A percentile compares a stretch with the other conserved stretches of the same genome.
Conservation (phyloP, 1,284 basidiomycete genomes). For the Anthracocystis walkeri region DNA sequence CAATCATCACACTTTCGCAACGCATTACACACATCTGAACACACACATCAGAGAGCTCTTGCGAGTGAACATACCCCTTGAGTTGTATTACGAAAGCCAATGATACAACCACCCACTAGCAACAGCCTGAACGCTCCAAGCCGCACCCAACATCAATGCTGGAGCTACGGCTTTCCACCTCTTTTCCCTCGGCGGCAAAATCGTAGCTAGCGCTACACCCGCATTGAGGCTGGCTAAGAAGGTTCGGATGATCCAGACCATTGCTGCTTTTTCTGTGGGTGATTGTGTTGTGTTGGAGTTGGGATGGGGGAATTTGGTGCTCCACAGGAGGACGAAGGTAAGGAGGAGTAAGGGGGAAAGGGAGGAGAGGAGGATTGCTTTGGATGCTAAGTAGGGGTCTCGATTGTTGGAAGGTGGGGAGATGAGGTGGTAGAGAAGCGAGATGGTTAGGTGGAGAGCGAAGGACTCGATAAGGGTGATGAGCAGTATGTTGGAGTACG, state of each 20-base stretch:
- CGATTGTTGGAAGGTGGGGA: background rate
- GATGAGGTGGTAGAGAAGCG: conserved; percentile 2
- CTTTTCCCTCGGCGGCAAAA: conserved; percentile 6
- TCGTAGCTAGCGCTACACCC: conserved; percentile 28
- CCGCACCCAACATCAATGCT: conserved; percentile 79
- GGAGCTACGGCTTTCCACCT: conserved; percentile 61
- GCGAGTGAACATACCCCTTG: no score
- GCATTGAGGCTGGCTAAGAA: conserved; percentile 64
- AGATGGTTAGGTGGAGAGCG: conserved; percentile 18
- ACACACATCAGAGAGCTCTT: conserved; percentile 73
- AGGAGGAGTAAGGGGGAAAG: conserved; percentile 86
- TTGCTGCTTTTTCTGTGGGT: background rate
- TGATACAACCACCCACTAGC: conserved; percentile 12
- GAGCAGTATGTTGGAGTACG: conserved; percentile 30
- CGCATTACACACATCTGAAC: background rate
- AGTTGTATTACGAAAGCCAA: conserved; percentile 14
- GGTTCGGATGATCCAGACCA: conserved; percentile 69
- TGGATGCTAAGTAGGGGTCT: conserved; percentile 74
- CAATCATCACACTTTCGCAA: no score
- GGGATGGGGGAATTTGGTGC: conserved; percentile 67
- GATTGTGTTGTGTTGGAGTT: background rate
- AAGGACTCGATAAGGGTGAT: conserved; percentile 28
- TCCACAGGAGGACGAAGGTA: conserved; percentile 85
- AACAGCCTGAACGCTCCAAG: conserved; percentile 75
- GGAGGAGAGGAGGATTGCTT: conserved; percentile 86